These are phyloP conservation scores for Alternaria arbusti DNA, from an alignment of 2,329 filamentous ascomycete genomes.

Conservation along the genomic window DNA sequence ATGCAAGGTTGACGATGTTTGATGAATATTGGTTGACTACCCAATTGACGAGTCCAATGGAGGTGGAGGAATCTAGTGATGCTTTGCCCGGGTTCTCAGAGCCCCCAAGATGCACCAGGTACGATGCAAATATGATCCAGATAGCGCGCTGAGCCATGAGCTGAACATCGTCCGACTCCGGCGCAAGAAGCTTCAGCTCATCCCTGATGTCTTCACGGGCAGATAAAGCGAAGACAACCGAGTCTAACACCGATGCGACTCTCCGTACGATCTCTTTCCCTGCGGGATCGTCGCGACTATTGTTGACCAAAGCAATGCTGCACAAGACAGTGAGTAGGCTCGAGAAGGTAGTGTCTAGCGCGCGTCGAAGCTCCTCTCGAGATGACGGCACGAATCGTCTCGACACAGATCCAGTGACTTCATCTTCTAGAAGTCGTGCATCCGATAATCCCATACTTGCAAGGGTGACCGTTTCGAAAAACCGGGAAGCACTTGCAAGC, in stretches of 20 bases:
- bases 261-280: constrained; percentile 20
- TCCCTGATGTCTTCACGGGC: constrained; percentile 28
- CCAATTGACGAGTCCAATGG: constrained; percentile 28
- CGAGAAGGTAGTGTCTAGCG: constrained; percentile 44
- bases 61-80: constrained; percentile 9
- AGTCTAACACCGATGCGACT: constrained; percentile 33
- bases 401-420: constrained; percentile 20
- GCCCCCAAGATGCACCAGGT: constrained; percentile 31
- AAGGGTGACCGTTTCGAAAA: constrained; percentile 39
- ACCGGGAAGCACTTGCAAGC: constrained; percentile 31
- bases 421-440: constrained; percentile 28
- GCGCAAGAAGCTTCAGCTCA: constrained; percentile 31
- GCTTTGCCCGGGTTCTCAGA: constrained; percentile 6
- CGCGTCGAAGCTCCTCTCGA: constrained; percentile 37
- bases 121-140: constrained; percentile 34
- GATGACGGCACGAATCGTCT: constrained; percentile 33
- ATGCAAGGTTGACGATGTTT: constrained; percentile 25
- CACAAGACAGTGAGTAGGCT: constrained; percentile 44
- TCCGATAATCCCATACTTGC: constrained; percentile 39
- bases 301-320: constrained; percentile 40
- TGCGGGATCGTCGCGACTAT: constrained; percentile 20
- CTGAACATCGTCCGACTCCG: constrained; percentile 33
- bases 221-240: constrained; percentile 31
- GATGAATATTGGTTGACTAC: constrained; percentile 31
- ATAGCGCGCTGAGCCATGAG: constrained; percentile 38